Evolutionary conservation across 352 stramenopile species (phyloP).

Genomic region (Pythium rhizo-oryzae): DNA sequence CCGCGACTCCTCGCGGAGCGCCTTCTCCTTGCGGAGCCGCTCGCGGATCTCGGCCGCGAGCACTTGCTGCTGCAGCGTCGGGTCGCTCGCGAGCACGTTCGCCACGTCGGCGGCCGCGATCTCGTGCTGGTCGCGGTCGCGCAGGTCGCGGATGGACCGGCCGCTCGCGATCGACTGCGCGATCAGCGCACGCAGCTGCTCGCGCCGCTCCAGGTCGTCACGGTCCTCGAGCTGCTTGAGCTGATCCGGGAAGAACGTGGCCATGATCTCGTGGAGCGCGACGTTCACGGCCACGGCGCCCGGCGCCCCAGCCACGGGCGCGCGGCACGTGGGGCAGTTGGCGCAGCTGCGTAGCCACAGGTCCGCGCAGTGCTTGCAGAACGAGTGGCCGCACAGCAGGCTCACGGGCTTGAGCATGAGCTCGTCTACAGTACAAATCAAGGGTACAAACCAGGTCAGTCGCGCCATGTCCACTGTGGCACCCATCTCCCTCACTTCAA

Average conservation of each 20-base stretch:
- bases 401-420: slow-evolving; percentile 50
- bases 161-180: slow-evolving; percentile 15
- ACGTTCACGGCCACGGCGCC: slow-evolving; percentile 32
- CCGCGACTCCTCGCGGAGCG: slow-evolving; percentile 43
- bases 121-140: slow-evolving; percentile 15
- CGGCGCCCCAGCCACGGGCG: slow-evolving; percentile 21
- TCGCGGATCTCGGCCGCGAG: slow-evolving; percentile 46
- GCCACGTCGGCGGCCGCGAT: slow-evolving; percentile 33
- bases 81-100: slow-evolving; percentile 37
- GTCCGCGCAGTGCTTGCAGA: slow-evolving; percentile 48
- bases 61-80: slow-evolving; percentile 42
- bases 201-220: slow-evolving; percentile 34
- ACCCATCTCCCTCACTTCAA: background rate
- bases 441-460: background rate
- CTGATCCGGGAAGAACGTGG: slow-evolving; percentile 33
- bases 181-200: slow-evolving; percentile 36
- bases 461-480: background rate
- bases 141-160: background rate
- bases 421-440: slow-evolving; percentile 30
- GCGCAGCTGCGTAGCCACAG: slow-evolving; percentile 43
- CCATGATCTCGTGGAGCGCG: slow-evolving; percentile 41
- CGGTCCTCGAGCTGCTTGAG: slow-evolving; percentile 34
- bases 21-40: slow-evolving; percentile 42
- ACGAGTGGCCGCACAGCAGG: slow-evolving; percentile 48
- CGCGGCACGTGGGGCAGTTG: slow-evolving; percentile 45